Conservation (phyloP, 1,284 basidiomycete species). For the Ceratobasidium sp. region DNA sequence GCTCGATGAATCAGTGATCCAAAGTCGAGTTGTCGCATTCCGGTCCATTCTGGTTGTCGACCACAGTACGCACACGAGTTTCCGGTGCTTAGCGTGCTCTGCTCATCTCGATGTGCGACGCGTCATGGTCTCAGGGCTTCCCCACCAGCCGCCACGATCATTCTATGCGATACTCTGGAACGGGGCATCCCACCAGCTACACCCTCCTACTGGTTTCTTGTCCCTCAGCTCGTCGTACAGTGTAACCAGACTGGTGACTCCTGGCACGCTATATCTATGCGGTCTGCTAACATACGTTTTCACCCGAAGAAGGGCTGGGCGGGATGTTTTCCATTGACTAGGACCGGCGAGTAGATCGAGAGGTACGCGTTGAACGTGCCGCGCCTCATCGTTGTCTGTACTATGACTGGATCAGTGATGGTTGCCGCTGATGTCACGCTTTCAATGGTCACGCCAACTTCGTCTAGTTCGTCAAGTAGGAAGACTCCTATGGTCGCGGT, state of each 20-base stretch:
- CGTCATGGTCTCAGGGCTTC: conserved; percentile 15
- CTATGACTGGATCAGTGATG: conserved; percentile 30
- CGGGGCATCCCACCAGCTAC: conserved; percentile 39
- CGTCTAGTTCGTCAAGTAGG: conserved; percentile 12
- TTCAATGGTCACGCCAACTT: conserved; percentile 15
- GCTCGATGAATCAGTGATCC: too few relatives aligned
- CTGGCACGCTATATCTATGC: not conserved
- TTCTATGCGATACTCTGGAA: conserved; percentile 21
- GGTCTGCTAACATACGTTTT: conserved; percentile 36
- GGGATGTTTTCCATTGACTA: conserved; percentile 23
- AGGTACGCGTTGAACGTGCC: conserved; percentile 3
- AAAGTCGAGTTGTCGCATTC: too few relatives aligned
- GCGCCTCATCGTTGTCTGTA: not conserved
- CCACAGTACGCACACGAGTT: too few relatives aligned
- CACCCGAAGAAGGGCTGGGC: conserved; percentile 26
- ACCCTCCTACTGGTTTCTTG: conserved; percentile 11
- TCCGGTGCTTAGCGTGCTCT: too few relatives aligned
- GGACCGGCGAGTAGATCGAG: conserved; percentile 31
- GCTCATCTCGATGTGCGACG: conserved; percentile 8
- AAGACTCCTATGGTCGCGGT: conserved; percentile 39
- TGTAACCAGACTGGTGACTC: not conserved
- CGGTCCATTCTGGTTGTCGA: too few relatives aligned
- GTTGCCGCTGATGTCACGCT: conserved; percentile 41
- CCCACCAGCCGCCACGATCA: conserved; percentile 30
- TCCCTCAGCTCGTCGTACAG: conserved; percentile 13